Evolutionary conservation across 1,139 yeast species (phyloP).

Genomic region (Protomyces macrosporus): DNA sequence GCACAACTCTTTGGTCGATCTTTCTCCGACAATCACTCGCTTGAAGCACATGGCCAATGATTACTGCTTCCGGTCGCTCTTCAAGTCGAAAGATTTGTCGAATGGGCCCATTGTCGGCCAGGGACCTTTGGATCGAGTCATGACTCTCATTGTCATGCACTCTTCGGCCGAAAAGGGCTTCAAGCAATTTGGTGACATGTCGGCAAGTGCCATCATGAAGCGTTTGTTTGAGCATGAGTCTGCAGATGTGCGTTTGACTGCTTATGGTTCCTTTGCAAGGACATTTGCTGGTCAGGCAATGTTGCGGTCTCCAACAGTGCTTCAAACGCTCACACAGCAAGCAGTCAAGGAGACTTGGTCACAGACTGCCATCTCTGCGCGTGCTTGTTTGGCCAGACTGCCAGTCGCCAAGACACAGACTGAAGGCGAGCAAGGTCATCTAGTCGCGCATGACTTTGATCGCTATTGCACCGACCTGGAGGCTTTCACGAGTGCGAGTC

Average conservation of each 20-base stretch:
- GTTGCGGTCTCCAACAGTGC: background rate
- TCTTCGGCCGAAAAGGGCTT: slow-evolving; percentile 12
- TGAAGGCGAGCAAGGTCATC: background rate
- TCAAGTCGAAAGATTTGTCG: background rate
- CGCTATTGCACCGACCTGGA: background rate
- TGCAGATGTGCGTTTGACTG: slow-evolving; percentile 4
- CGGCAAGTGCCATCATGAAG: background rate
- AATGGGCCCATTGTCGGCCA: background rate
- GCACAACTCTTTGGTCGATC: background rate
- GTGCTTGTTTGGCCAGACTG: background rate
- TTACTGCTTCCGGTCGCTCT: background rate
- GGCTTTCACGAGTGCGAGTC: background rate
- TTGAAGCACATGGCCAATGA: slow-evolving; percentile 14
- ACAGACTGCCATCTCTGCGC: background rate
- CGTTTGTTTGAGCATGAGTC: slow-evolving; percentile 1
- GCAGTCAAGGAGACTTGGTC: slow-evolving; percentile 12
- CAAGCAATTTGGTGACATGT: background rate
- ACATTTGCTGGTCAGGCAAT: background rate
- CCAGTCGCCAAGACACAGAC: background rate
- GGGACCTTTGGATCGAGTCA: background rate
- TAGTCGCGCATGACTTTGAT: background rate
- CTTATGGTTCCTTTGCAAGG: background rate
- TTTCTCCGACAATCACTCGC: background rate
- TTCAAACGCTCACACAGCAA: background rate
- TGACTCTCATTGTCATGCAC: slow-evolving; percentile 14